Evolutionary conservation across 345 rosid genomes (phyloP).

Genomic region (Corchorus olitorius): DNA sequence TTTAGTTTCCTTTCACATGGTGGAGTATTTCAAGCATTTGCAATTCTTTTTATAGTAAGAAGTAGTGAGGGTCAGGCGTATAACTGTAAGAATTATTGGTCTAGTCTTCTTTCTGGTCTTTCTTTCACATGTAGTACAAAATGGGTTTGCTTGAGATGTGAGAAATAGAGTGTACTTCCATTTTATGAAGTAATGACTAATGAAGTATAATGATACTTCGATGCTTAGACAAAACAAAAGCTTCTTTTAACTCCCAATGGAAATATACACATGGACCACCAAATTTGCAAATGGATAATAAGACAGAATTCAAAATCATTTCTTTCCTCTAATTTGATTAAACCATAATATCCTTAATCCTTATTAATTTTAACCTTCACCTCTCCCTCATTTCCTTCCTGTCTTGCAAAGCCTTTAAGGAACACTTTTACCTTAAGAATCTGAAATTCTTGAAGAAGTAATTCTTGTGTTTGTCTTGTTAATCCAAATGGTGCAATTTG

Average conservation of each 20-base stretch:
- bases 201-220: neutral
- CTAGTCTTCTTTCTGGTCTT: neutral
- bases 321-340: neutral
- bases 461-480: neutral
- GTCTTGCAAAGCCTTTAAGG: neutral
- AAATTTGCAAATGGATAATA: neutral
- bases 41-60: slow-evolving; percentile 5
- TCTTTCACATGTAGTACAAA: neutral
- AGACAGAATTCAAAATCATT: neutral
- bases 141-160: slow-evolving; percentile 13
- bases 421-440: slow-evolving; percentile 11
- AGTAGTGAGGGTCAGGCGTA: neutral
- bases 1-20: neutral
- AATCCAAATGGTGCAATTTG: neutral
- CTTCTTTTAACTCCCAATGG: neutral
- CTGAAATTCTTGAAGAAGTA: too few species aligned
- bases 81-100: neutral
- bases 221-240: slow-evolving; percentile 12
- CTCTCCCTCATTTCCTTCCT: neutral
- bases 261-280: neutral
- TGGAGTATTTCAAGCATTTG: neutral
- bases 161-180: neutral
- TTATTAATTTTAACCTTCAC: neutral
- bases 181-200: slow-evolving; percentile 1
- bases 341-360: neutral